These are phyloP conservation scores for Hericium alpestre DNA, from an alignment of 768 basidiomycete species.

Conservation along the genomic window DNA sequence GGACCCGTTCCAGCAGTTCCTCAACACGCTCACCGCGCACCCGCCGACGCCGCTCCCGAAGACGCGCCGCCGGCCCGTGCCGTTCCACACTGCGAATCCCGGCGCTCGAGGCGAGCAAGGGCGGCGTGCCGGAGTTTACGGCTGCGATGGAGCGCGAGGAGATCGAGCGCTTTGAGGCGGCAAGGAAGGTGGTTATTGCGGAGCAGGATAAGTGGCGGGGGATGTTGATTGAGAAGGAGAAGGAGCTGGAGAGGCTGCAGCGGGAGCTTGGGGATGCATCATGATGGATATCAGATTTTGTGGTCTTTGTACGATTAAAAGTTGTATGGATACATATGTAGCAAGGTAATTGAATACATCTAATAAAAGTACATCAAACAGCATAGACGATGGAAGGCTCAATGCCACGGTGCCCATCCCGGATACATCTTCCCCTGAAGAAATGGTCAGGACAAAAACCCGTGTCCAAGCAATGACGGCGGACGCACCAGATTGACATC, in stretches of 20 bases:
- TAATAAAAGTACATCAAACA: neutral
- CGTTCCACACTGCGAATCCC: conserved; percentile 52
- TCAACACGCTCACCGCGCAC: conserved; percentile 69
- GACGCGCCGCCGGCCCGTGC: conserved; percentile 47
- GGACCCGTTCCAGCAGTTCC: conserved; percentile 83
- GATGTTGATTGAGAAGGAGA: conserved; percentile 69
- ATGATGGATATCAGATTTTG: neutral
- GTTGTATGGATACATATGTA: neutral
- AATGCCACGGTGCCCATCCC: conserved; percentile 84
- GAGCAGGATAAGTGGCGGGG: conserved; percentile 69
- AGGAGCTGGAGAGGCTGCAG: conserved; percentile 63
- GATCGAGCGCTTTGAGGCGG: conserved; percentile 66
- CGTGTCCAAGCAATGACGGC: neutral
- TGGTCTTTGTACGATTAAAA: conserved; percentile 1
- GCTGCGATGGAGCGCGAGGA: conserved; percentile 82
- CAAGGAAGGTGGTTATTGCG: conserved; percentile 53
- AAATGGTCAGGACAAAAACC: neutral
- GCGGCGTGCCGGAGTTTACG: conserved; percentile 75
- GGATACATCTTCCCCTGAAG: conserved; percentile 79
- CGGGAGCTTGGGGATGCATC: conserved; percentile 30
- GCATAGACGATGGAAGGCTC: neutral
- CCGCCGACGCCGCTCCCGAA: conserved; percentile 77
- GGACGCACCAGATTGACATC: conserved; percentile 51
- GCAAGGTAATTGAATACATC: neutral
- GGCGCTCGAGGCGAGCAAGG: conserved; percentile 49